These are phyloP conservation scores for Tremellales sp. DNA, from an alignment of 1,284 basidiomycete genomes.

Conservation along the genomic window DNA sequence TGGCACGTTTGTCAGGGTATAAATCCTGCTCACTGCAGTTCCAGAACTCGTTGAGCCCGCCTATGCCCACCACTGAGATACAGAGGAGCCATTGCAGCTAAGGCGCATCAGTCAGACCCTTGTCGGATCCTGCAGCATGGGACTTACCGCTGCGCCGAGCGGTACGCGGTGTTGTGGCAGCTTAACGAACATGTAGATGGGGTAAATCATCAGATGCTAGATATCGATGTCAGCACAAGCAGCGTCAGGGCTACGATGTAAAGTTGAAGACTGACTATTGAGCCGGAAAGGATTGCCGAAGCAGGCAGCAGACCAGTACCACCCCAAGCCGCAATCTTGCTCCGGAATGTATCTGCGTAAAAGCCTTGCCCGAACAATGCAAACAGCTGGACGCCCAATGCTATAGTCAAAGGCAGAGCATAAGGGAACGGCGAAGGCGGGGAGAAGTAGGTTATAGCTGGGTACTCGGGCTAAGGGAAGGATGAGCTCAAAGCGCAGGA, in stretches of 20 bases:
- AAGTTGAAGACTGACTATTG: conserved; percentile 23
- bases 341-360: conserved; percentile 20
- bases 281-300: conserved; percentile 15
- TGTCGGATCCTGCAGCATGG: neutral
- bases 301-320: conserved; percentile 18
- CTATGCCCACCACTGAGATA: conserved; percentile 27
- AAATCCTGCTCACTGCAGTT: conserved; percentile 37
- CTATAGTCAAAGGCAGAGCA: conserved; percentile 13
- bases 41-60: conserved; percentile 29
- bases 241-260: neutral
- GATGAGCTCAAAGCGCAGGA: neutral
- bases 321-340: conserved; percentile 3
- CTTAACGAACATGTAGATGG: conserved; percentile 9
- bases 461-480: conserved; percentile 1
- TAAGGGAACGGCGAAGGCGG: conserved; percentile 24
- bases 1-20: neutral
- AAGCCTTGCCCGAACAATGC: conserved; percentile 15
- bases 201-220: conserved; percentile 20
- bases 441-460: conserved; percentile 27
- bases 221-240: neutral
- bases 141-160: conserved; percentile 12
- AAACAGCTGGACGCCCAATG: conserved; percentile 18
- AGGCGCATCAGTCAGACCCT: neutral
- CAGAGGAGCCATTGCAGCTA: conserved; percentile 33
- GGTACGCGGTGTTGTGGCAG: conserved; percentile 15